phyloP scores from a whole-genome alignment of 1,284 basidiomycete species.

The Retiboletus flavoniger region DNA sequence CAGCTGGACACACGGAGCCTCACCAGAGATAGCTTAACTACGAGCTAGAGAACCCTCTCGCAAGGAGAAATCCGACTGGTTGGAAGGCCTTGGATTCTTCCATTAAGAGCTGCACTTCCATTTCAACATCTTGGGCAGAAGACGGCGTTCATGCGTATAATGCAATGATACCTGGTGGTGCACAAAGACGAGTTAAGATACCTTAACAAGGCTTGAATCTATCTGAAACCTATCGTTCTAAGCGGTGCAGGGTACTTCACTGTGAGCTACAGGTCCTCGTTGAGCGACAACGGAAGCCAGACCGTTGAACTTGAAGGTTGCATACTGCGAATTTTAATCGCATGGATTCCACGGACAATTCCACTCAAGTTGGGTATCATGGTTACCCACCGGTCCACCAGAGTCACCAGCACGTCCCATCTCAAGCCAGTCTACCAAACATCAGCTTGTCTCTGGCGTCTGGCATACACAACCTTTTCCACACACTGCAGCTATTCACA shows the following conservation, averaged over 20 bases:
- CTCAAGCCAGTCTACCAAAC: not conserved
- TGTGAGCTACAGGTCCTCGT: not conserved
- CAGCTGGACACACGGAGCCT: not conserved
- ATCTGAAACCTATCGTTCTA: constrained; percentile 2
- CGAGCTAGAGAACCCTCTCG: not conserved
- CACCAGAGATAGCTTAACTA: constrained; percentile 5
- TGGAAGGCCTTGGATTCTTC: constrained; percentile 1
- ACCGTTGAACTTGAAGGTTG: not conserved
- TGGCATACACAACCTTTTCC: not conserved
- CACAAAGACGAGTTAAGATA: not conserved
- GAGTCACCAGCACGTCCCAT: not conserved
- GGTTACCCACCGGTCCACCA: not conserved
- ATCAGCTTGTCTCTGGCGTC: not conserved
- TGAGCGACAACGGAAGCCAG: not conserved
- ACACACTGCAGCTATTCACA: not conserved
- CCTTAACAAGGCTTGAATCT: not conserved
- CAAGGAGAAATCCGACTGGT: not conserved
- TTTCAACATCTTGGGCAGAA: constrained; percentile 8
- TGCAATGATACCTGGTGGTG: constrained; percentile 2
- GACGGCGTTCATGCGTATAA: constrained; percentile 26
- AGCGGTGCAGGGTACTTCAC: not conserved
- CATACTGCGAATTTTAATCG: not conserved
- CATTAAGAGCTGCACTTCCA: constrained; percentile 17
- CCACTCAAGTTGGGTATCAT: not conserved
- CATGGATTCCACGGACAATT: not conserved